These are phyloP conservation scores for Neocucurbitaria cava DNA, from an alignment of 2,329 filamentous ascomycete species.

Conservation along the genomic window DNA sequence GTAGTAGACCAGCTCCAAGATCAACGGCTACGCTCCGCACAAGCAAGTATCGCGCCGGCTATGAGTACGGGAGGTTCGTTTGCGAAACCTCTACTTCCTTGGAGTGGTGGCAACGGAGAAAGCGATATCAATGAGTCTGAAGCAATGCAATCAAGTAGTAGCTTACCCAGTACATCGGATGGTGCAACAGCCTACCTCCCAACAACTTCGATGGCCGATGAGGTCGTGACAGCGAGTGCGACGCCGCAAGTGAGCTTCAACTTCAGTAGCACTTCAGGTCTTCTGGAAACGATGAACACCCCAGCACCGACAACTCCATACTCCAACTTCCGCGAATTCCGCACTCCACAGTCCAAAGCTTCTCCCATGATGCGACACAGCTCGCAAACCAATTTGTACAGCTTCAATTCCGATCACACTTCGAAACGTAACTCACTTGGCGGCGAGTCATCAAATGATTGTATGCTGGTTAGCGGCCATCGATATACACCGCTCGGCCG, in stretches of 20 bases:
- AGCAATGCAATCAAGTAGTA: conserved; percentile 14
- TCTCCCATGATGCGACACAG: conserved; percentile 35
- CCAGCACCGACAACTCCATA: conserved; percentile 27
- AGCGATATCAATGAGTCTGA: conserved; percentile 16
- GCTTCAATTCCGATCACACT: conserved; percentile 45
- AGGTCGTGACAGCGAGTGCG: conserved; percentile 9
- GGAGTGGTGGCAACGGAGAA: conserved; percentile 22
- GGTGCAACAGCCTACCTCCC: conserved; percentile 16
- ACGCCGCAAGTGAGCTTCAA: conserved; percentile 24
- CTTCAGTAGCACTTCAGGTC: conserved; percentile 32
- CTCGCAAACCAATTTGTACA: conserved; percentile 48
- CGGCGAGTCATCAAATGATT: conserved; percentile 29
- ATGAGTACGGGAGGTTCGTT: conserved; percentile 16
- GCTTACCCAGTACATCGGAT: conserved; percentile 13
- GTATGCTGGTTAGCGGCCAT: conserved; percentile 50
- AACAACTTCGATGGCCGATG: conserved; percentile 10
- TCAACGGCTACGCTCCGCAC: conserved; percentile 36
- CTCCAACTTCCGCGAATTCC: conserved; percentile 30
- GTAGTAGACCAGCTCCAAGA: conserved; percentile 42
- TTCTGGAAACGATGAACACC: conserved; percentile 30
- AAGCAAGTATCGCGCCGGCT: conserved; percentile 20
- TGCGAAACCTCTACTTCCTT: conserved; percentile 29
- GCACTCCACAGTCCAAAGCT: conserved; percentile 22
- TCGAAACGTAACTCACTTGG: conserved; percentile 38
- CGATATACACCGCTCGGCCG: conserved; percentile 43